These are phyloP conservation scores for Macrocybe gigantea DNA, from an alignment of 768 basidiomycete genomes.

Conservation along the genomic window DNA sequence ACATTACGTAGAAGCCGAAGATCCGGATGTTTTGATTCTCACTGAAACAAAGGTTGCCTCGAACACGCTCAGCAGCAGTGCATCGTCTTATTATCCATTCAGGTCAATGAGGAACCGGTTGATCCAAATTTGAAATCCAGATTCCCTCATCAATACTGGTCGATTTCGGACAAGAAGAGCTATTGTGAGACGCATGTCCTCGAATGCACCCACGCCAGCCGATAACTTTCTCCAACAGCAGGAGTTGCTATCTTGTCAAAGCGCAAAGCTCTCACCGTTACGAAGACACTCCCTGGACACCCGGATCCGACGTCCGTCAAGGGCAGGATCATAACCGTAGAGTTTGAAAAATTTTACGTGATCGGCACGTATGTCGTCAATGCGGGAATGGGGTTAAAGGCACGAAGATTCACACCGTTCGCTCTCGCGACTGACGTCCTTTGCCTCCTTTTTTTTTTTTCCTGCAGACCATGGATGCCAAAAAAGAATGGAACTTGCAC, in stretches of 20 bases:
- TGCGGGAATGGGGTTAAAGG: conserved; percentile 56
- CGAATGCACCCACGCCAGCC: not conserved
- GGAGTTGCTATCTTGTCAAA: conserved; percentile 83
- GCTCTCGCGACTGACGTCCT: no score
- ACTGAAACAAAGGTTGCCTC: conserved; percentile 76
- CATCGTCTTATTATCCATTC: not conserved
- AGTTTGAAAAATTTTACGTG: conserved; percentile 65
- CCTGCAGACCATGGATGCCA: conserved; percentile 64
- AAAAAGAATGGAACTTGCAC: conserved; percentile 75
- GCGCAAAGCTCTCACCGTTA: conserved; percentile 59
- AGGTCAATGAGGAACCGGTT: conserved; percentile 70
- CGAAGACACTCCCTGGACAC: conserved; percentile 68
- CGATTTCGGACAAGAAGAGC: conserved; percentile 71
- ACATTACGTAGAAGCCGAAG: conserved; percentile 77
- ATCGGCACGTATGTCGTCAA: conserved; percentile 84
- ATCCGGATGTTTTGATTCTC: conserved; percentile 77
- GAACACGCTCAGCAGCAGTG: not conserved
- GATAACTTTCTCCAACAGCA: conserved; percentile 34
- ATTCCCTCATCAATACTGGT: conserved; percentile 74
- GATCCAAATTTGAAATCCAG: conserved; percentile 50
- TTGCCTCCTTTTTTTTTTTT: not conserved
- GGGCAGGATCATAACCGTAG: conserved; percentile 78
- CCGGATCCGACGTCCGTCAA: conserved; percentile 58
- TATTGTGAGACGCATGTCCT: conserved; percentile 46
- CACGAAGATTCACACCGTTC: conserved; percentile 40